These are phyloP conservation scores for Cladophialophora chaetospira DNA, from an alignment of 2,329 filamentous ascomycete species.

Conservation along the genomic window DNA sequence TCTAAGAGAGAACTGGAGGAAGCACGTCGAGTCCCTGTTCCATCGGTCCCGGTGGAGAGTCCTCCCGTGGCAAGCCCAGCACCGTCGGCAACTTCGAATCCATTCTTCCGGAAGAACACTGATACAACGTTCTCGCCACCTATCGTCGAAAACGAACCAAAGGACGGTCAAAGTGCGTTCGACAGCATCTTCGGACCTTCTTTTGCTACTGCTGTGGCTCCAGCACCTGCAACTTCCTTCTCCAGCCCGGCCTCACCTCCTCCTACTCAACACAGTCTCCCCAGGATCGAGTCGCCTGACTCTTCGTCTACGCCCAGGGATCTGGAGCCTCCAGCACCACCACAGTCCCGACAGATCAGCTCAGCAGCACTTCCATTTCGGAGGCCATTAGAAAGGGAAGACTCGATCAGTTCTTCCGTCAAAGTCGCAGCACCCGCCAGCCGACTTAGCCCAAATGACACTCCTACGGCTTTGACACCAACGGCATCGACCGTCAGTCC, in stretches of 20 bases:
- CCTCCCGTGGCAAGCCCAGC: conserved; percentile 53
- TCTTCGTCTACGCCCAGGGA: conserved; percentile 35
- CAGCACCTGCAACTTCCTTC: conserved; percentile 65
- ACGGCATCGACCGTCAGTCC: conserved; percentile 39
- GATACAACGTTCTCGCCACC: conserved; percentile 46
- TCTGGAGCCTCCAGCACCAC: conserved; percentile 58
- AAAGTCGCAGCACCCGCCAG: conserved; percentile 74
- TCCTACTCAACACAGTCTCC: conserved; percentile 54
- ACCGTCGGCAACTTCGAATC: conserved; percentile 71
- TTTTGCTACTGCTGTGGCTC: conserved; percentile 53
- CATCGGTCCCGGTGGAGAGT: conserved; percentile 23
- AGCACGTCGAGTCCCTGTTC: conserved; percentile 25
- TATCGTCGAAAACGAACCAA: conserved; percentile 13
- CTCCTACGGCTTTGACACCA: conserved; percentile 48
- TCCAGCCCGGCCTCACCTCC: conserved; percentile 51
- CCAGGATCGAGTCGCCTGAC: conserved; percentile 34
- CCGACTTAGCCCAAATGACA: conserved; percentile 58
- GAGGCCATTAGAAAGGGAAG: conserved; percentile 56
- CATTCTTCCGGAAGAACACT: conserved; percentile 76
- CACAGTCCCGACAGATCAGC: conserved; percentile 75
- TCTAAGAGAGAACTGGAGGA: conserved; percentile 40
- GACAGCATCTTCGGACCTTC: conserved; percentile 83
- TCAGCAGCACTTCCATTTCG: conserved; percentile 74
- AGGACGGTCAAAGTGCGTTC: conserved; percentile 61
- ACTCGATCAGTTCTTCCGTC: conserved; percentile 75